Evolutionary conservation across 176 grass and related monocot species (phyloP).

Genomic region (Bonia amplexicaulis): DNA sequence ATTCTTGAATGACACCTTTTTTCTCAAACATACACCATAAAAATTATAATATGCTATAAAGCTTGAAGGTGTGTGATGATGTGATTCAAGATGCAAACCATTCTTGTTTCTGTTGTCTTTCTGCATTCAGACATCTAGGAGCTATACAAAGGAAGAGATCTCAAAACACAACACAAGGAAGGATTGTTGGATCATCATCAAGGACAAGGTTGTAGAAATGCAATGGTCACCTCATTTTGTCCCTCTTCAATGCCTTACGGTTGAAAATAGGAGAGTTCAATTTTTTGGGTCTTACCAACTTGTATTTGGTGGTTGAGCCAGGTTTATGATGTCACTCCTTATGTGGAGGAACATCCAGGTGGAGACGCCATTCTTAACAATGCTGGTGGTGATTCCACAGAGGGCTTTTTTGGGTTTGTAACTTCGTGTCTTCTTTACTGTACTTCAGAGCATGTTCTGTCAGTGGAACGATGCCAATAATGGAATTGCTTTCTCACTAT

Average conservation of each 20-base stretch:
- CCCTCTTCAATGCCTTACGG: neutral
- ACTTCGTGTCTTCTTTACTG: neutral
- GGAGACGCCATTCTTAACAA: slow-evolving; percentile 87
- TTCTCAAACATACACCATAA: neutral
- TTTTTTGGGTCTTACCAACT: slow-evolving; percentile 2
- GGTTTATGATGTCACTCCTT: slow-evolving; percentile 89
- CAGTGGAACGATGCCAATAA: neutral
- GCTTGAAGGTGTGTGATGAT: neutral
- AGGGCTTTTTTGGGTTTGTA: slow-evolving; percentile 77
- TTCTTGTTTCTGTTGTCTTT: neutral
- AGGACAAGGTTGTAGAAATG: slow-evolving; percentile 64
- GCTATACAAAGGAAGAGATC: slow-evolving; percentile 68
- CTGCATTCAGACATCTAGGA: slow-evolving; percentile 22
- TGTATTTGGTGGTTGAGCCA: slow-evolving; percentile 26
- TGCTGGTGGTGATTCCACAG: slow-evolving; percentile 73
- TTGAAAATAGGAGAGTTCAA: neutral
- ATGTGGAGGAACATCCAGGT: slow-evolving; percentile 92
- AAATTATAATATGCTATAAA: neutral
- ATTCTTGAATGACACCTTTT: neutral
- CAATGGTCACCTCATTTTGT: neutral
- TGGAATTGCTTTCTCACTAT: neutral
- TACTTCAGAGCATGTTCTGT: slow-evolving; percentile 10
- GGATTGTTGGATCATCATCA: slow-evolving; percentile 83
- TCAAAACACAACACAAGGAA: slow-evolving; percentile 65
- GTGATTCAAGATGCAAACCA: neutral